Conservation (phyloP, 495 filamentous ascomycete species). For the Podospora tetraspora region DNA sequence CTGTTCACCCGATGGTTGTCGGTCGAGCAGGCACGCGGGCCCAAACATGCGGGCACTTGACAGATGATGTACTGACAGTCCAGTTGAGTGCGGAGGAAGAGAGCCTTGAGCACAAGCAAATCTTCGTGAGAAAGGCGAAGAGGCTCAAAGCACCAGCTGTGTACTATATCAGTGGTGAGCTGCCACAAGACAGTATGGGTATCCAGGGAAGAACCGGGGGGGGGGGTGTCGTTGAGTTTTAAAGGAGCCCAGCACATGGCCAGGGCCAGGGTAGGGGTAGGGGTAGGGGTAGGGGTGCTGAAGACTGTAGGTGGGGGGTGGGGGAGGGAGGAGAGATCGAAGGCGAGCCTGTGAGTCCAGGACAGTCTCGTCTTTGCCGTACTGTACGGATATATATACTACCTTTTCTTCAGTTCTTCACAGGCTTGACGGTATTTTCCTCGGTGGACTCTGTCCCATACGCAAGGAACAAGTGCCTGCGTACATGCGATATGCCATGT, state of each 20-base stretch:
- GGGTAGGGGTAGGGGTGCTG: neutral
- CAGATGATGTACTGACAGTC: neutral
- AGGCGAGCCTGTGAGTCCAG: too few species aligned
- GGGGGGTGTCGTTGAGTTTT: neutral
- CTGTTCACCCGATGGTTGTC: neutral
- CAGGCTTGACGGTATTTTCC: neutral
- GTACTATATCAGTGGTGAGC: neutral
- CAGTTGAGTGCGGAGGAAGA: neutral
- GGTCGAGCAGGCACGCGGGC: neutral
- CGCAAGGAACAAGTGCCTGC: too few species aligned
- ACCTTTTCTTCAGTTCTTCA: neutral
- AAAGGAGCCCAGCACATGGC: neutral
- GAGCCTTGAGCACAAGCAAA: neutral
- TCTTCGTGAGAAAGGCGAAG: neutral
- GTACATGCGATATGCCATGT: too few species aligned
- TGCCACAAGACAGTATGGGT: neutral
- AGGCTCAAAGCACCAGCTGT: neutral
- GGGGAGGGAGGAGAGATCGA: too few species aligned
- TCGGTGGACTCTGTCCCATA: too few species aligned
- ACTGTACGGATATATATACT: neutral
- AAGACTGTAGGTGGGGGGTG: neutral
- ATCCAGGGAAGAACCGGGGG: neutral
- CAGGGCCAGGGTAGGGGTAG: neutral
- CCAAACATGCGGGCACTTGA: neutral
- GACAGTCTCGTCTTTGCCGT: too few species aligned